These are phyloP conservation scores for Pseudogymnoascus sp. DNA, from an alignment of 2,329 filamentous ascomycete genomes.

Conservation along the genomic window DNA sequence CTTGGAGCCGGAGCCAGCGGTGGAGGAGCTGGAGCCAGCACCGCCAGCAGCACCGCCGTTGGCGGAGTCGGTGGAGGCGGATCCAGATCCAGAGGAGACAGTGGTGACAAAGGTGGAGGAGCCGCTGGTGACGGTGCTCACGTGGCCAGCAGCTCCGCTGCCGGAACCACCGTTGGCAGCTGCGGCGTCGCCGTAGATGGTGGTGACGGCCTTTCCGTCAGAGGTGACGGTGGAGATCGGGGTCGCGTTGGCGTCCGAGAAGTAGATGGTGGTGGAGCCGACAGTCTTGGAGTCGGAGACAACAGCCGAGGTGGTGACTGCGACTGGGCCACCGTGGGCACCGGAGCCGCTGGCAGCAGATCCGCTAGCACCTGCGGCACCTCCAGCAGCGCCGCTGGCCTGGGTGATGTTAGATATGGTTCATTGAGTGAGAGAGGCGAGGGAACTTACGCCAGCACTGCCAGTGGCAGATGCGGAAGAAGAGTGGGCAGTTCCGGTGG, in stretches of 20 bases:
- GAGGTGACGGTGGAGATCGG: neutral
- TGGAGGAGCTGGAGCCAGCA: slow-evolving; percentile 14
- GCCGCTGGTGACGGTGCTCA: slow-evolving; percentile 19
- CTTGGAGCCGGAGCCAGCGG: slow-evolving; percentile 10
- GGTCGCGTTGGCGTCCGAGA: neutral
- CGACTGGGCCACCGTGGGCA: neutral
- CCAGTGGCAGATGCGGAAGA: neutral
- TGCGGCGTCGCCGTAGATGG: neutral
- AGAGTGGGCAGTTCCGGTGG: neutral
- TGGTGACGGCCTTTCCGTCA: neutral
- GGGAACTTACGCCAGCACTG: neutral
- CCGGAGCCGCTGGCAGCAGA: neutral
- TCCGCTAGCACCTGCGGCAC: neutral
- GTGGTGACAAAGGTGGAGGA: slow-evolving; percentile 19
- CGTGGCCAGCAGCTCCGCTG: slow-evolving; percentile 15
- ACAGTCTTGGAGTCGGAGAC: slow-evolving; percentile 8
- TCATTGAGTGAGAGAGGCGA: neutral
- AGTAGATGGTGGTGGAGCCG: slow-evolving; percentile 10
- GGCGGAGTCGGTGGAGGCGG: neutral
- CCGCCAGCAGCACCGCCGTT: slow-evolving; percentile 10
- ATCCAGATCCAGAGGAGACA: slow-evolving; percentile 12
- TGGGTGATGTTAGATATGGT: neutral
- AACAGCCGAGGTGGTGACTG: slow-evolving; percentile 4
- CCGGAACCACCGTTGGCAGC: neutral
- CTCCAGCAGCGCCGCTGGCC: neutral